Percentiles rank a stretch among this genome's conserved stretches.
These are phyloP conservation scores for Pyrenophora seminiperda DNA, from an alignment of 2,329 filamentous ascomycete species.

Conservation along the genomic window DNA sequence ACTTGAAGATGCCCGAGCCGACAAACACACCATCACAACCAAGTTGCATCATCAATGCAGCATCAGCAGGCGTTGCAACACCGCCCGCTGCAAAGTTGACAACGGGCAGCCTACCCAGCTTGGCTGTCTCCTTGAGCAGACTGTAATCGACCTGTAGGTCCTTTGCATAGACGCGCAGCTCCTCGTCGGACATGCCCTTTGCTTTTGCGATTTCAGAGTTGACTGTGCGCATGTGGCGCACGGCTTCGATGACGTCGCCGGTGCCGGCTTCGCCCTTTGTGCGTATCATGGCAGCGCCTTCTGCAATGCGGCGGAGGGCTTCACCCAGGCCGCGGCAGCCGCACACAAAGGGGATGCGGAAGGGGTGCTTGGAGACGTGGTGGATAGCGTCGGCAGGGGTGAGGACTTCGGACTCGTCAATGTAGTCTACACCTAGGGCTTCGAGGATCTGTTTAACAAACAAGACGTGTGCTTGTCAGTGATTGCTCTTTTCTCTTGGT, in stretches of 20 bases:
- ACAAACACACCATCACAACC: slow-evolving; percentile 98
- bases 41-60: slow-evolving; percentile 98
- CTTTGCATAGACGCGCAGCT: slow-evolving; percentile 78
- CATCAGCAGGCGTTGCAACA: slow-evolving; percentile 97
- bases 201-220: slow-evolving; percentile 81
- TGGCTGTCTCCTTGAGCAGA: slow-evolving; percentile 83
- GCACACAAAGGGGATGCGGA: slow-evolving; percentile 89
- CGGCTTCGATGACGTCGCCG: slow-evolving; percentile 94
- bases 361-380: slow-evolving; percentile 88
- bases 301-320: slow-evolving; percentile 84
- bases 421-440: slow-evolving; percentile 93
- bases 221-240: slow-evolving; percentile 92
- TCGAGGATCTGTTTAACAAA: slow-evolving; percentile 75
- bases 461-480: too few species aligned
- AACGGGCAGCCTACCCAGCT: slow-evolving; percentile 85
- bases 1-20: slow-evolving; percentile 97
- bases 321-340: slow-evolving; percentile 94
- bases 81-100: slow-evolving; percentile 99
- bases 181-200: slow-evolving; percentile 66
- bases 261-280: slow-evolving; percentile 98
- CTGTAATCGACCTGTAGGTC: slow-evolving; percentile 79
- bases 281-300: slow-evolving; percentile 97
- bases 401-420: slow-evolving; percentile 96
- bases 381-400: slow-evolving; percentile 89
- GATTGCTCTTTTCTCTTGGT: too few species aligned